Conservation (phyloP, 805 yeast genomes). For the Nakazawaea ishiwadae region DNA sequence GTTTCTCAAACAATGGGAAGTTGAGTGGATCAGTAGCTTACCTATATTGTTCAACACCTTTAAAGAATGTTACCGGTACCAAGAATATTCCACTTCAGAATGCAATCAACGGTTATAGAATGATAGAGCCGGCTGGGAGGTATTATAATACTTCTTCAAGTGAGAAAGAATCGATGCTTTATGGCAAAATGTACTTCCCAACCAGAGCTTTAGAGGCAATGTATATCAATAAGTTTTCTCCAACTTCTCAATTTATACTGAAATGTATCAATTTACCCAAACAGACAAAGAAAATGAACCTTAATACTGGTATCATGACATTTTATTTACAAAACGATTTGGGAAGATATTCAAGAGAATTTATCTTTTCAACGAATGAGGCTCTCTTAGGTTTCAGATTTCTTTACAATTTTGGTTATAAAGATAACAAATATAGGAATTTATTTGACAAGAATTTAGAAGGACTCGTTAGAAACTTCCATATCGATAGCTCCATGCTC, state of each 20-base stretch:
- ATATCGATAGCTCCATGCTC: conserved; percentile 46
- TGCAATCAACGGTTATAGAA: conserved; percentile 64
- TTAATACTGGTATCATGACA: conserved; percentile 46
- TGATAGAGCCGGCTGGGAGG: conserved; percentile 40
- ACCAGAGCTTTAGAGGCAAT: conserved; percentile 84
- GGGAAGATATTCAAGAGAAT: conserved; percentile 63
- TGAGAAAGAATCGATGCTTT: conserved; percentile 44
- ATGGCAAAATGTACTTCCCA: conserved; percentile 88
- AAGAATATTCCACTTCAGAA: conserved; percentile 54
- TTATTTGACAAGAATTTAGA: conserved; percentile 8
- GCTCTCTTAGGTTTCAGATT: conserved; percentile 77
- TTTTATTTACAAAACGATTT: conserved; percentile 67
- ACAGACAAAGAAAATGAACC: conserved; percentile 20
- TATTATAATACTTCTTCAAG: neutral
- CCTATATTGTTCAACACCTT: conserved; percentile 60
- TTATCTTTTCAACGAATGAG: conserved; percentile 79
- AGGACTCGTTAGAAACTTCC: conserved; percentile 6
- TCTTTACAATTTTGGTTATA: conserved; percentile 56
- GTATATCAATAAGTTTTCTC: conserved; percentile 60
- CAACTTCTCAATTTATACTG: conserved; percentile 58
- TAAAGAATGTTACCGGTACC: conserved; percentile 48
- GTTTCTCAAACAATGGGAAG: conserved; percentile 56
- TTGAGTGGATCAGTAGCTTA: conserved; percentile 84
- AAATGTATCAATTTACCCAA: conserved; percentile 66
- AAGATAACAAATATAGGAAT: conserved; percentile 5